A percentile compares a stretch with the other conserved stretches of the same genome.
Conservation (phyloP, 108 stramenopile species). For the Conticribra weissflogii region DNA sequence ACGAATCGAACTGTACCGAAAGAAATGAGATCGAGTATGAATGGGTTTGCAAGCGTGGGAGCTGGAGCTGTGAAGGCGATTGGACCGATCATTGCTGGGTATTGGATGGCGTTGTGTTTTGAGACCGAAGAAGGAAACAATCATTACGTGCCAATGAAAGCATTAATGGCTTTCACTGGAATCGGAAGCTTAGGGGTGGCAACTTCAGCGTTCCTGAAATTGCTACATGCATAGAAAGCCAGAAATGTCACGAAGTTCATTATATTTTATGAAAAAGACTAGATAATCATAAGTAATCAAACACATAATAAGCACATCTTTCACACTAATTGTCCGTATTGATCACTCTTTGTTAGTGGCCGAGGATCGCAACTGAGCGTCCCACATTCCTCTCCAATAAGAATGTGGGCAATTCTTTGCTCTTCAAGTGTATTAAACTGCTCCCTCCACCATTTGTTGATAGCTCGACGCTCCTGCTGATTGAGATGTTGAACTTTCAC, state of each 20-base stretch:
- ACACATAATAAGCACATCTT: slow-evolving; percentile 2
- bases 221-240: not conserved
- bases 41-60: slow-evolving; percentile 66
- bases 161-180: slow-evolving; percentile 16
- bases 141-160: not conserved
- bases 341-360: not conserved
- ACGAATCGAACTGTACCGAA: slow-evolving; percentile 65
- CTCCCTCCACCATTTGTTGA: slow-evolving; percentile 87
- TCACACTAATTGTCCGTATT: slow-evolving; percentile 19
- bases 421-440: slow-evolving; percentile 68
- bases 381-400: slow-evolving; percentile 86
- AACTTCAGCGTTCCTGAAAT: not conserved
- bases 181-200: slow-evolving; percentile 5
- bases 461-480: slow-evolving; percentile 70
- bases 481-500: slow-evolving; percentile 74
- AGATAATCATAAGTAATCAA: not conserved
- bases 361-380: slow-evolving; percentile 51
- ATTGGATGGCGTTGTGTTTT: slow-evolving; percentile 37
- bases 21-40: slow-evolving; percentile 67
- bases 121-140: not conserved
- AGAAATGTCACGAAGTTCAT: too few species aligned
- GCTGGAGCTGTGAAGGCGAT: slow-evolving; percentile 60
- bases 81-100: slow-evolving; percentile 65
- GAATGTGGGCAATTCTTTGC: slow-evolving; percentile 64
- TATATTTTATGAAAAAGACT: too few species aligned